Evolutionary conservation across 345 rosid genomes (phyloP), one percentile per base, ranked within the genome.

Genomic region (Laguncularia racemosa): DNA sequence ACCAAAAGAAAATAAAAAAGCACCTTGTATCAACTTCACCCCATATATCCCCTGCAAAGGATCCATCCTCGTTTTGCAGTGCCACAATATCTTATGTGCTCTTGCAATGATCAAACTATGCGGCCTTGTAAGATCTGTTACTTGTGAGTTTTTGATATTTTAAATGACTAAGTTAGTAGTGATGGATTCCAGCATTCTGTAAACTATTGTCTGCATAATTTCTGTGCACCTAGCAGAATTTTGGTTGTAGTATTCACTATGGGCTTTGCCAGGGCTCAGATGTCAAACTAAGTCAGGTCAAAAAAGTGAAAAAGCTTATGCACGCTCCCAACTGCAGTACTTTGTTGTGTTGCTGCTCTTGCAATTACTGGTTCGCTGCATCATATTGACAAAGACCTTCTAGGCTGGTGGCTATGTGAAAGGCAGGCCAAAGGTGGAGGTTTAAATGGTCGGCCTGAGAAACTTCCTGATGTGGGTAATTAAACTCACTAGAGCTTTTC

Each of bases 321-420:
- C 26, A 4, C 2, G 17, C 52, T 17, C 33, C 16, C 43, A 9
- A 38, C 12, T 83, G 77, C 61, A 93, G 97, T 86, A 70, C 89
- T 92, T 72, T 86, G 97, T 51, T 89, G 96, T 44, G 91, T 92
- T 69, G 97, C 80, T 67, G 98, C 98, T 20, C 97, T 93, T 69
- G 99, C 99, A 47, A 67, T 93, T 55, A 78, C 81, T 0, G 95
- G 96, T 62, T 77, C 82, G 44, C 88, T 93, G 48, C 96, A 85
- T 81, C 88, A 74, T 57, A 71, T 93, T 57, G 90, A 93, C 69
- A 87, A 81, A 83, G 99, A 92, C 86, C 81, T 82, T 33, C 95
- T 93, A 11, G 97, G 96, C 1, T 89, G 96, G 97, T 89, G 97
- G 99, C 70, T 93, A 72, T 89, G 96, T 57, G 92, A 89, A 62